phyloP scores from a whole-genome alignment of 2,329 filamentous ascomycete species.

The Penicillium rolfsii region DNA sequence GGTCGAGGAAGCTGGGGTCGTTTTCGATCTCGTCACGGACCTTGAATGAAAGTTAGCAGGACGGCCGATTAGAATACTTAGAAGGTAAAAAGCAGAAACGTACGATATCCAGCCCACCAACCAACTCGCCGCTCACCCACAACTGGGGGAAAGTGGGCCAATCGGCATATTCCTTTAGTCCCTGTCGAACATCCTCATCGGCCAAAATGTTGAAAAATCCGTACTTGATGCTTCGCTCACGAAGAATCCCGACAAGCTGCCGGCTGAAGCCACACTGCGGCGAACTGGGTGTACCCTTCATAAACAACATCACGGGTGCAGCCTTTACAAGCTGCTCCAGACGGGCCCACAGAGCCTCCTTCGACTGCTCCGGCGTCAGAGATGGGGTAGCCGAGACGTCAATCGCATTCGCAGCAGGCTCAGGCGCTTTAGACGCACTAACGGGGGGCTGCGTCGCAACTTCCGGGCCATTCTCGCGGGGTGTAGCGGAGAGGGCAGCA shows the following conservation, averaged over 20 bases:
- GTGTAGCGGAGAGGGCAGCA: conserved; percentile 45
- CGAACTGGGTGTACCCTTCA: conserved; percentile 89
- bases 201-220: conserved; percentile 99
- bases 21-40: conserved; percentile 91
- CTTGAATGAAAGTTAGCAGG: conserved; percentile 51
- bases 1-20: conserved; percentile 78
- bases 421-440: conserved; percentile 25
- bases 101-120: conserved; percentile 95
- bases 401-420: conserved; percentile 29
- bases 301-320: conserved; percentile 97
- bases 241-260: conserved; percentile 81
- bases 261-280: conserved; percentile 93
- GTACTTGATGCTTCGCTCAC: conserved; percentile 90
- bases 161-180: conserved; percentile 94
- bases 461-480: conserved; percentile 39
- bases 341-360: conserved; percentile 83
- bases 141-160: conserved; percentile 98
- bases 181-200: conserved; percentile 95
- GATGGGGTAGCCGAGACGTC: conserved; percentile 29
- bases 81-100: conserved; percentile 45
- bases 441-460: conserved; percentile 38
- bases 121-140: conserved; percentile 86
- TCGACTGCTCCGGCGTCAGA: conserved; percentile 58
- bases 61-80: not conserved
- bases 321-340: conserved; percentile 87